phyloP scores from a whole-genome alignment of 768 basidiomycete genomes.

The Arthromyces matolae region DNA sequence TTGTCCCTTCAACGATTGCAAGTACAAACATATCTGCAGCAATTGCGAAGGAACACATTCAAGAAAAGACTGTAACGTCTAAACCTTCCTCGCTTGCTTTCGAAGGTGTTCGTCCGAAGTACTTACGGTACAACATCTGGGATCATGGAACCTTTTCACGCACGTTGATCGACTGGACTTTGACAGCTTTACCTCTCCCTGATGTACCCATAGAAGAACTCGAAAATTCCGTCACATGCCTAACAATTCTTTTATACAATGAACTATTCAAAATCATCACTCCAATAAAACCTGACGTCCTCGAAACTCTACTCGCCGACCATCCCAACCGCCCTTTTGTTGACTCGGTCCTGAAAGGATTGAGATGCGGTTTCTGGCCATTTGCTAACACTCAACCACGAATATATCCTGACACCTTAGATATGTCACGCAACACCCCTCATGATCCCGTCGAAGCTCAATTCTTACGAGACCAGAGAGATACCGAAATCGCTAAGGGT shows the following conservation, averaged over 20 bases:
- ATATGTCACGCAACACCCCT: background rate
- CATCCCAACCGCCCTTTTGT: background rate
- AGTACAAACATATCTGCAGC: no score
- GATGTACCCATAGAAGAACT: background rate
- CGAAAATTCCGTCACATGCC: background rate
- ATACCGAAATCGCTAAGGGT: background rate
- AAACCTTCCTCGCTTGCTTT: no score
- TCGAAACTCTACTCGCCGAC: background rate
- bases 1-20: background rate
- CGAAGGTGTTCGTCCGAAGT: no score
- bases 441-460: background rate
- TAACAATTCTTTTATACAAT: background rate
- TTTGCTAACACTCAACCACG: background rate
- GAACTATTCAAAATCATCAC: constrained; percentile 1
- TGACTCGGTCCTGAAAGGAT: background rate
- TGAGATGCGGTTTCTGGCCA: background rate
- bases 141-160: background rate
- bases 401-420: background rate
- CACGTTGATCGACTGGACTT: constrained; percentile 19
- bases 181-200: constrained; percentile 11
- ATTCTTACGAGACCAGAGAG: background rate
- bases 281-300: background rate
- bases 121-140: background rate
- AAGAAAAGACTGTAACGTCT: no score
- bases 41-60: no score